These are phyloP conservation scores for Larix sibirica DNA, from an alignment of 83 land plant species.

Conservation along the genomic window DNA sequence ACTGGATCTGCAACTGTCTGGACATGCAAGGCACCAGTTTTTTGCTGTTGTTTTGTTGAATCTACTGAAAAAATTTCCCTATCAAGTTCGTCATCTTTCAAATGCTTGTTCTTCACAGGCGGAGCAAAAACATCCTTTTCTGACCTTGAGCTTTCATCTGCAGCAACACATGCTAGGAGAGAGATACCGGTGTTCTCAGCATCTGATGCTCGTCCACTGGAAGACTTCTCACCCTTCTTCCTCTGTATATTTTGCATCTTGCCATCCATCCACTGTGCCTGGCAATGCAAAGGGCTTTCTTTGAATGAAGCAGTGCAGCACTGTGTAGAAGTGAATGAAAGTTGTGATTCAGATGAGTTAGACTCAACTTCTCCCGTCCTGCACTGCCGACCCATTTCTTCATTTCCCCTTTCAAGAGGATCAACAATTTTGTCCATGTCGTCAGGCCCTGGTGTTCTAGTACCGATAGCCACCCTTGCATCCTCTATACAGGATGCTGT, in stretches of 20 bases:
- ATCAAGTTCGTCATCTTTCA: background rate
- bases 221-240: background rate
- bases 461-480: background rate
- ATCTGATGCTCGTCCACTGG: background rate
- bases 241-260: background rate
- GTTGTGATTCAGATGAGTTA: slow-evolving; percentile 13
- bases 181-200: slow-evolving; percentile 2
- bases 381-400: background rate
- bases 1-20: background rate
- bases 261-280: background rate
- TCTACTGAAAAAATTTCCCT: background rate
- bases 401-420: background rate
- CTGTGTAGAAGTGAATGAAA: slow-evolving; percentile 12
- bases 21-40: background rate
- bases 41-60: background rate
- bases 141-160: slow-evolving; percentile 3
- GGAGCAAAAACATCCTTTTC: background rate
- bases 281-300: background rate
- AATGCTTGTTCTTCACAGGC: background rate
- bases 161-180: slow-evolving; percentile 16
- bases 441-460: background rate
- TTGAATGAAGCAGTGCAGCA: background rate
- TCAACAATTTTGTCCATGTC: background rate
- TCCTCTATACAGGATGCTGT: slow-evolving; percentile 2
- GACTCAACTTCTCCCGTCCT: slow-evolving; percentile 2